A percentile compares a stretch with the other conserved stretches of the same genome.
Evolutionary conservation across 345 rosid species (phyloP).

Genomic region (Bruguiera gymnorhiza): DNA sequence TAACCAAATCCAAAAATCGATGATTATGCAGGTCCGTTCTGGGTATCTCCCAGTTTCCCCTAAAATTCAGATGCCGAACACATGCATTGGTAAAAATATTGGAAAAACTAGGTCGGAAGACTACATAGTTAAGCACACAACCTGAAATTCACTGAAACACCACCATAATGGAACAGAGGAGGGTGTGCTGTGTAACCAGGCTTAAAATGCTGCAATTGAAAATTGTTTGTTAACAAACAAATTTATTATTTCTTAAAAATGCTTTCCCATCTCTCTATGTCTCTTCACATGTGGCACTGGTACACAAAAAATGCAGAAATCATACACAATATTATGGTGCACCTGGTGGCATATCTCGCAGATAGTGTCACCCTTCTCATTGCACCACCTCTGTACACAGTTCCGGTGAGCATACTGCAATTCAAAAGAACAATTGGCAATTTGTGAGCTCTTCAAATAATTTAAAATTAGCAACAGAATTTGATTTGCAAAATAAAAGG

Average conservation of each 20-base stretch:
- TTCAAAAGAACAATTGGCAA: background rate
- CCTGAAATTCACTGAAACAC: slow-evolving; percentile 62
- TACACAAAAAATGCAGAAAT: background rate
- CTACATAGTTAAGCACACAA: slow-evolving; percentile 11
- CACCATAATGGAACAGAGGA: slow-evolving; percentile 50
- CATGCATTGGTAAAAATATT: background rate
- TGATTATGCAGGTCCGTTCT: slow-evolving; percentile 47
- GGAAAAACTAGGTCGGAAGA: background rate
- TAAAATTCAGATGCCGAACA: slow-evolving; percentile 9
- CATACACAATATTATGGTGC: slow-evolving; percentile 2
- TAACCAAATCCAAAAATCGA: slow-evolving; percentile 44
- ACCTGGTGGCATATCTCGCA: slow-evolving; percentile 93
- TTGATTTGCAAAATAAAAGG: background rate
- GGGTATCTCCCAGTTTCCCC: slow-evolving; percentile 66
- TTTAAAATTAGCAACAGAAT: background rate
- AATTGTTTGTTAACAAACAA: background rate
- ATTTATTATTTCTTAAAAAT: background rate
- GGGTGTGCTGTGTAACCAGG: slow-evolving; percentile 64
- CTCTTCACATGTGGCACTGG: background rate
- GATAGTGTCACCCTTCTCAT: slow-evolving; percentile 68
- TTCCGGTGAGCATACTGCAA: slow-evolving; percentile 79
- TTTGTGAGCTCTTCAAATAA: background rate
- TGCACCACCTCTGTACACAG: slow-evolving; percentile 91
- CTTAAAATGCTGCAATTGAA: slow-evolving; percentile 52
- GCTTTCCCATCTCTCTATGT: background rate